Evolutionary conservation across 257 asterid species (phyloP).

Genomic region (Vinca minor): DNA sequence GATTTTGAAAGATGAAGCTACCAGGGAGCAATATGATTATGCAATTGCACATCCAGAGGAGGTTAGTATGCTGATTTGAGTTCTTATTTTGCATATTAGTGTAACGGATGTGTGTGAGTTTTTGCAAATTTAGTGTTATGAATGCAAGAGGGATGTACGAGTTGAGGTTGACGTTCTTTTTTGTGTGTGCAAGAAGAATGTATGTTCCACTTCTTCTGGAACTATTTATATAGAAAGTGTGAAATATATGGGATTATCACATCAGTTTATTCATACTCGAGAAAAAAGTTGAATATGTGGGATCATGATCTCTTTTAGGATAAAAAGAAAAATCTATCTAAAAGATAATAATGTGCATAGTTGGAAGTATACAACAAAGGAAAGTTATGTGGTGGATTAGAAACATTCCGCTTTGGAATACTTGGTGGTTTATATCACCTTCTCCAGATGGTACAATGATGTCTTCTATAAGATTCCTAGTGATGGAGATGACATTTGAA

Average conservation of each 20-base stretch:
- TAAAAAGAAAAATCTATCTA: background rate
- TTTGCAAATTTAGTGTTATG: background rate
- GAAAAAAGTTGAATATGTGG: background rate
- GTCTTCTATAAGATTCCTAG: too few relatives aligned
- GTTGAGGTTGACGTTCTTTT: background rate
- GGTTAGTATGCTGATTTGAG: constrained; percentile 33
- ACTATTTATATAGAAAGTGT: background rate
- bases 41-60: constrained; percentile 97
- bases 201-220: background rate
- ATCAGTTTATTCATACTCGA: background rate
- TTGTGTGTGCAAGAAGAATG: background rate
- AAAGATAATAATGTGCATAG: background rate
- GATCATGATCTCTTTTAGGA: background rate
- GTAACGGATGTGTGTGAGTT: background rate
- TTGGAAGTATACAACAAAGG: background rate
- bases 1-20: constrained; percentile 92
- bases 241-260: background rate
- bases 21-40: constrained; percentile 93
- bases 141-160: too few relatives aligned
- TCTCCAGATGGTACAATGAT: too few relatives aligned
- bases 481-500: background rate
- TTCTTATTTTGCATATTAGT: background rate
- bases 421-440: too few relatives aligned
- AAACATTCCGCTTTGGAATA: too few relatives aligned
- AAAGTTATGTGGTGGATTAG: too few relatives aligned